Conservation (phyloP, 495 filamentous ascomycete species). For the Xylaria intraflava region DNA sequence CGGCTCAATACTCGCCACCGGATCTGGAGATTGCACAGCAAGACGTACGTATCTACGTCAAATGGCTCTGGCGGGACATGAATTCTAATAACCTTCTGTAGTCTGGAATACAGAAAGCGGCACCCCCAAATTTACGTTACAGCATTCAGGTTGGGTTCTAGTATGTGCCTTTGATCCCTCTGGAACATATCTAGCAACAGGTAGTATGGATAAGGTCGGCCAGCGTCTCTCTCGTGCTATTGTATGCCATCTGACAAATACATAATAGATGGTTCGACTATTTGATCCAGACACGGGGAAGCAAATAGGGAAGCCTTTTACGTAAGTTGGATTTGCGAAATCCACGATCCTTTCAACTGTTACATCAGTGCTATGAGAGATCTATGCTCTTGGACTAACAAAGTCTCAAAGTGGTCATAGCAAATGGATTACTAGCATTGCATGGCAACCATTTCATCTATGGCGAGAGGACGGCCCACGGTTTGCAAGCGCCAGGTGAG, state of each 20-base stretch:
- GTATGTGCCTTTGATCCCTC: conserved; percentile 77
- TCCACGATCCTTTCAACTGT: not conserved
- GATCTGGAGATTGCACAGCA: conserved; percentile 86
- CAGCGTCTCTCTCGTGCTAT: not conserved
- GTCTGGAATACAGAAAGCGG: conserved; percentile 95
- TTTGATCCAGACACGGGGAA: conserved; percentile 87
- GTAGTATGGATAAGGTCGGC: conserved; percentile 76
- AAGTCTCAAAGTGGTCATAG: conserved; percentile 56
- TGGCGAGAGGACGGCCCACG: conserved; percentile 68
- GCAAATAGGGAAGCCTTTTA: conserved; percentile 66
- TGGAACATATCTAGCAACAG: conserved; percentile 78
- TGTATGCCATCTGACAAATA: not conserved
- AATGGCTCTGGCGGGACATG: not conserved
- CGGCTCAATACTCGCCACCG: conserved; percentile 77
- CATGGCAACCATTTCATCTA: conserved; percentile 93
- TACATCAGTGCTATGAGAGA: not conserved
- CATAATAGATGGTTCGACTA: conserved; percentile 58
- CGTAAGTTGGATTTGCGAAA: conserved; percentile 23
- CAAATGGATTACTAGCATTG: conserved; percentile 81
- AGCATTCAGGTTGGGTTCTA: conserved; percentile 90
- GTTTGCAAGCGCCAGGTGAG: conserved; percentile 64
- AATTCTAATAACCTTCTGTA: not conserved
- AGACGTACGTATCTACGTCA: conserved; percentile 33
- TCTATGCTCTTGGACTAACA: not conserved
- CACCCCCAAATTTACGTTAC: conserved; percentile 80